Conservation (phyloP, 768 basidiomycete genomes). For the Xerocomus spinulosus region DNA sequence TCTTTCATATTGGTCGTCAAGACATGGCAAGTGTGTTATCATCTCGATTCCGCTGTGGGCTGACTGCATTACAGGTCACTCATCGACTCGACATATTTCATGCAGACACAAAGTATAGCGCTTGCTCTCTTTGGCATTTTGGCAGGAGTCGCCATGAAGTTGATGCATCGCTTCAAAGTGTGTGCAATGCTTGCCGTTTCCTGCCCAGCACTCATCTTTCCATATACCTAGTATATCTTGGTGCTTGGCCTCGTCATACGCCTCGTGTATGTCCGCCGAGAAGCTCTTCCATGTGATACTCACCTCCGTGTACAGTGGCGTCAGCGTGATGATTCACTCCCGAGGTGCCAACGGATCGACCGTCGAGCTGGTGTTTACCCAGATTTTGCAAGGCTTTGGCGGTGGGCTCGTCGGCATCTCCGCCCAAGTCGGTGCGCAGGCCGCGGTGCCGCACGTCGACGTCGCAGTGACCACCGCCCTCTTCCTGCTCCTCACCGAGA, state of each 20-base stretch:
- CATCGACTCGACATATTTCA: slow-evolving; percentile 58
- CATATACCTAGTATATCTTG: slow-evolving; percentile 37
- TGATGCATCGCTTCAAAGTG: slow-evolving; percentile 53
- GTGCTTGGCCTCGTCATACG: slow-evolving; percentile 56
- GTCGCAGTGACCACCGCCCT: slow-evolving; percentile 65
- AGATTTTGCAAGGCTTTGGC: slow-evolving; percentile 70
- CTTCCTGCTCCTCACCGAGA: slow-evolving; percentile 63
- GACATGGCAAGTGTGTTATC: slow-evolving; percentile 35
- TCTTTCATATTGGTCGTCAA: slow-evolving; percentile 57
- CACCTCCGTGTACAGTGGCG: slow-evolving; percentile 39
- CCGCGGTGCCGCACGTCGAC: slow-evolving; percentile 58
- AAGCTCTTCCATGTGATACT: background rate
- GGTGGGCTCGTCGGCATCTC: slow-evolving; percentile 64
- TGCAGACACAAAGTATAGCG: slow-evolving; percentile 53
- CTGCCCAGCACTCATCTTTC: background rate
- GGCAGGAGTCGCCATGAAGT: slow-evolving; percentile 54
- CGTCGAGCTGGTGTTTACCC: slow-evolving; percentile 57
- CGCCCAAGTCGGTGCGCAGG: slow-evolving; percentile 59
- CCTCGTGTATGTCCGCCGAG: slow-evolving; percentile 36
- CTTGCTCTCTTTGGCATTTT: slow-evolving; percentile 61
- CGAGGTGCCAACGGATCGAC: slow-evolving; percentile 55
- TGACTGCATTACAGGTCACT: slow-evolving; percentile 41
- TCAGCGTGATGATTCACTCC: slow-evolving; percentile 66
- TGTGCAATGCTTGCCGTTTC: background rate
- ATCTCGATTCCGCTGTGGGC: background rate